Evolutionary conservation across 169 alveolate genomes (phyloP).

Genomic region (Prorocentrum cordatum): DNA sequence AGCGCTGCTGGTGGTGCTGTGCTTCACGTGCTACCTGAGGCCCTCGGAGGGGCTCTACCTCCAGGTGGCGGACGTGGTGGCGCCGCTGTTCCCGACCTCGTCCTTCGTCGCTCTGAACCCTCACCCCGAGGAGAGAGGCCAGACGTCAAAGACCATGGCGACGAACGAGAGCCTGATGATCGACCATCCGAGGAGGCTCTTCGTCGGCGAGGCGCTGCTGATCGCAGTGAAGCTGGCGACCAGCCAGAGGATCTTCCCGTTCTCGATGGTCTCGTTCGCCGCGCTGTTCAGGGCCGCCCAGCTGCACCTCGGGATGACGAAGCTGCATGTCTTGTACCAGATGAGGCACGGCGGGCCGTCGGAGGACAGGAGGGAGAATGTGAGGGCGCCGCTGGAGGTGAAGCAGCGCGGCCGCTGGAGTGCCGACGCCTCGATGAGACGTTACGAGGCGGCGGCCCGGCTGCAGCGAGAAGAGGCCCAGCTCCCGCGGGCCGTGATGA

Average conservation of each 20-base stretch:
- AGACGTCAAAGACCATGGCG: not conserved
- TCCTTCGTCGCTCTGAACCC: not conserved
- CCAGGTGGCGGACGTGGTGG: not conserved
- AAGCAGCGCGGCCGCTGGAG: slow-evolving; percentile 19
- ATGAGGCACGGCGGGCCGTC: slow-evolving; percentile 15
- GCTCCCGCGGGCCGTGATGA: not conserved
- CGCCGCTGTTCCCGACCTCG: not conserved
- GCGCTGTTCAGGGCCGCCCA: not conserved
- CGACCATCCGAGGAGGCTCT: no score
- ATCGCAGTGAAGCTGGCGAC: no score
- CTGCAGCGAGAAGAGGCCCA: not conserved
- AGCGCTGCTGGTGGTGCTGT: not conserved
- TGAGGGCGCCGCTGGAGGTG: not conserved
- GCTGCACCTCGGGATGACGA: not conserved
- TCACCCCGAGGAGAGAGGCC: not conserved
- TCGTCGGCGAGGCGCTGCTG: no score
- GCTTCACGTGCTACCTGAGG: not conserved
- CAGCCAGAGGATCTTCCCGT: no score
- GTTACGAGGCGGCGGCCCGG: slow-evolving; percentile 5
- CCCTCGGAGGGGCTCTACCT: slow-evolving; percentile 1
- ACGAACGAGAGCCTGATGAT: slow-evolving; percentile 3
- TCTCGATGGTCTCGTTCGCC: no score
- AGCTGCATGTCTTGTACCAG: not conserved
- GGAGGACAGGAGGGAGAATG: not conserved
- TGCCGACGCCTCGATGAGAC: not conserved